Base-by-base conservation (phyloP, 352 stramenopile species). In the Pythium rishiriense region DNA sequence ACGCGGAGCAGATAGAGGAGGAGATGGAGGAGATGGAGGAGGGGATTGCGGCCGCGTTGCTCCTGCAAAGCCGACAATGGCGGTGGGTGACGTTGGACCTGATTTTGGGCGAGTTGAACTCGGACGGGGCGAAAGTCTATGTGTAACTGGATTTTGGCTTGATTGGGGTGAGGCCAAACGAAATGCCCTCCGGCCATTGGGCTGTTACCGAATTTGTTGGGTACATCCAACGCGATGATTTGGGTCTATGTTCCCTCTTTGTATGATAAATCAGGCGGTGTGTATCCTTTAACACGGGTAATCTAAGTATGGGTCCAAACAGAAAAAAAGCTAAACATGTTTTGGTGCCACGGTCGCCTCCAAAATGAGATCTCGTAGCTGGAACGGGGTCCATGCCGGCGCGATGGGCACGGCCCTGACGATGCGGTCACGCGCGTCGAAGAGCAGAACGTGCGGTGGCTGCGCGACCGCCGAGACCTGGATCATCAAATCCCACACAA, bases 371-470 rank as follows among this genome's bases (percentile, higher is more conserved):
- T 81, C 73, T 14, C 73, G 73, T 5, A 84, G 62, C 39, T 84
- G 60, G 45, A 74, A 84, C n/a, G 55, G 42, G 6, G 71, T 81
- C 76, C 73, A 84, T 8, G 63, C 47, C n/a, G 73, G 64, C 10
- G 63, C 67, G 11, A 84, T 66, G 0, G 74, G 63, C 45, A 80
- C 41, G 1, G 58, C 69, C 7, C 59, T 42, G 43, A 81, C 71
- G 14, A 84, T 62, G 8, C 66, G 58, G 25, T 75, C 65, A 2
- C 50, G 49, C 2, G 26, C 49, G 14, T 84, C 69, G n/a, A 78
- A 84, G 52, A 78, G 76, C 14, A 84, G 47, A 39, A 81, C 41
- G 14, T 81, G 73, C 3, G 75, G 75, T 14, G 75, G 75, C 53
- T 84, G 75, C 7, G 71, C 68, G 12, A 81, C 78, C 11, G 71